Evolutionary conservation across 345 rosid genomes (phyloP), one percentile per base, ranked within the genome.

Genomic region (Aquilaria yunnanensis): DNA sequence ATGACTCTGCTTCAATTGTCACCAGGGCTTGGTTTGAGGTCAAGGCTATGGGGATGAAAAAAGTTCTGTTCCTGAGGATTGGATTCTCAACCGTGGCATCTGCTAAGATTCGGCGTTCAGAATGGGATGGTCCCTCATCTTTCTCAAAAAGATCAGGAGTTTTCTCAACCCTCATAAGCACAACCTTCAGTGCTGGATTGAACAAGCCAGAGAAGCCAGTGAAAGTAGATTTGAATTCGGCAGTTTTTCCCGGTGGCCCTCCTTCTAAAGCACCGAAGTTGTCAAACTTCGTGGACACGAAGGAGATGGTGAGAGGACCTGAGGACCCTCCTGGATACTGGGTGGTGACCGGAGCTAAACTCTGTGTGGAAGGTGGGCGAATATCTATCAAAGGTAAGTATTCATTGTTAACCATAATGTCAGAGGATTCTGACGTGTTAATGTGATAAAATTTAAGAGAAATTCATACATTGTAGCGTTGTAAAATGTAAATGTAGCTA

Each of bases 21-120:
- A 94, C 99, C 2, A 86, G 76, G 76, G 97, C 95, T 70, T 85
- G 97, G 97, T 74, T 94, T 51, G 97, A 90, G 77, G 99, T 94
- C 10, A 90, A 78, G 78, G 83, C 77, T 60, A 53, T 88, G 0
- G 96, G 96, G 56, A 85, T 90, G 86, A 90, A 78, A 74, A 90
- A 86, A 74, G 93, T 88, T 69, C 77, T 94, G 61, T 88, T 90
- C 83, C 68, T 94, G 69, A 82, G 89, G 75, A 95, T 94, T 29
- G 96, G 96, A 16, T 94, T 85, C 84, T 88, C 96, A 53, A 77
- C 58, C 49, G 89, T 82, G 66, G 72, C 80, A n/a, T 83, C 82
- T 13, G 88, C 96, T 14, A 76, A 56, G 75, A 62, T 77, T 56
- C 96, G 99, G 31, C 84, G 87, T 68, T 72, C 91, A 1, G 89